phyloP scores from a whole-genome alignment of 2,329 filamentous ascomycete genomes.

The Aspergillus felis region DNA sequence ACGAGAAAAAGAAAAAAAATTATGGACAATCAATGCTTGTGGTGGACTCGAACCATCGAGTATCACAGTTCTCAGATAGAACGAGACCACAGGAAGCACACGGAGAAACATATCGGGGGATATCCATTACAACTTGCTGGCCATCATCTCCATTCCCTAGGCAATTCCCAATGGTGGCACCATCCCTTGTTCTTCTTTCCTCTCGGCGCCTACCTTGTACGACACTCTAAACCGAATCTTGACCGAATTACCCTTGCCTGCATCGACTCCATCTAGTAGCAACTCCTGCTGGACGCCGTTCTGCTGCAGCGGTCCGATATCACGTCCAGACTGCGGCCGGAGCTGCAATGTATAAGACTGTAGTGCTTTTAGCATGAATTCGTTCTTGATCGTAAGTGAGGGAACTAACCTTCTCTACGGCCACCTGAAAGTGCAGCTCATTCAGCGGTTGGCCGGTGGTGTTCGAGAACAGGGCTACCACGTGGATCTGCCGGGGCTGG shows the following conservation, averaged over 20 bases:
- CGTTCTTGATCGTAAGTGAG: background rate
- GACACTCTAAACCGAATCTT: constrained; percentile 87
- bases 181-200: constrained; percentile 77
- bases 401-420: constrained; percentile 76
- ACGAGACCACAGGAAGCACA: background rate
- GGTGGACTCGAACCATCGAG: background rate
- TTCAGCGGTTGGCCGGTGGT: constrained; percentile 65
- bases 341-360: constrained; percentile 78
- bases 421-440: constrained; percentile 84
- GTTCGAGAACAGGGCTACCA: constrained; percentile 82
- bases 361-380: constrained; percentile 6
- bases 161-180: constrained; percentile 74
- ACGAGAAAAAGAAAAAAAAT: background rate
- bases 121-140: background rate
- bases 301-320: constrained; percentile 66
- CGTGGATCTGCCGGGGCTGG: constrained; percentile 57
- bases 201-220: constrained; percentile 64
- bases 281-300: constrained; percentile 80
- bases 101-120: background rate
- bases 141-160: constrained; percentile 33
- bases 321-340: constrained; percentile 77
- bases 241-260: constrained; percentile 69
- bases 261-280: constrained; percentile 69
- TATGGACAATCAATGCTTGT: background rate
- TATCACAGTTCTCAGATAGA: background rate